phyloP scores from a whole-genome alignment of 2,329 filamentous ascomycete species.

The Cadophora gregata region DNA sequence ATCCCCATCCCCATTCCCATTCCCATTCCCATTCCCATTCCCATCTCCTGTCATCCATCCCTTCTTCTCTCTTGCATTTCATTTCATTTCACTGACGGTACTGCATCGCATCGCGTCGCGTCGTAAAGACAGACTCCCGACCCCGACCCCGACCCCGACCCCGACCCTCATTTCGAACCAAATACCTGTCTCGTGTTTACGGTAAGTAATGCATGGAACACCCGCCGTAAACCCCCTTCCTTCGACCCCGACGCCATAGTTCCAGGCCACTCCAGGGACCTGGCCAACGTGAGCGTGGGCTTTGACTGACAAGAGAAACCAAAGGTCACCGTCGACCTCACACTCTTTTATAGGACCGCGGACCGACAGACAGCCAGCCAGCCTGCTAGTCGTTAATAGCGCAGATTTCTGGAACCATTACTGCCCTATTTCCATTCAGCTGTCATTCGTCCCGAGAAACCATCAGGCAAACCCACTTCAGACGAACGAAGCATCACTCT shows the following conservation, averaged over 20 bases:
- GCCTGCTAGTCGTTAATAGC: neutral
- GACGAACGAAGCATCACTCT: slow-evolving; percentile 19
- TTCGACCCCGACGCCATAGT: slow-evolving; percentile 1
- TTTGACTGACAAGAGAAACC: slow-evolving; percentile 18
- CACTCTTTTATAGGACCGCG: slow-evolving; percentile 22
- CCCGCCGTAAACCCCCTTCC: neutral
- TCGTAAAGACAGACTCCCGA: no score
- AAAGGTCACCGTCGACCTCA: slow-evolving; percentile 24
- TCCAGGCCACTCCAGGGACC: slow-evolving; percentile 9
- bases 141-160: no score
- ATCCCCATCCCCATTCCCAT: neutral
- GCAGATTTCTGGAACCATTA: neutral
- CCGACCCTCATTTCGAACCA: slow-evolving; percentile 2
- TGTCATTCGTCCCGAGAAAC: neutral
- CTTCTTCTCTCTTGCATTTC: neutral
- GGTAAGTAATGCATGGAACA: slow-evolving; percentile 24
- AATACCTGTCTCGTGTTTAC: slow-evolving; percentile 24
- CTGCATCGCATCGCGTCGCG: no score
- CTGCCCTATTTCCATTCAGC: slow-evolving; percentile 8
- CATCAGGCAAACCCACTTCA: slow-evolving; percentile 6
- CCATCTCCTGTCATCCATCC: no score
- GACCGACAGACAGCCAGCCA: slow-evolving; percentile 1
- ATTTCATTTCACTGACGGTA: no score
- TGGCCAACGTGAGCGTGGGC: slow-evolving; percentile 1
- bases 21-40: neutral